Conservation (phyloP, 768 basidiomycete genomes). For the Naganishia friedmannii region DNA sequence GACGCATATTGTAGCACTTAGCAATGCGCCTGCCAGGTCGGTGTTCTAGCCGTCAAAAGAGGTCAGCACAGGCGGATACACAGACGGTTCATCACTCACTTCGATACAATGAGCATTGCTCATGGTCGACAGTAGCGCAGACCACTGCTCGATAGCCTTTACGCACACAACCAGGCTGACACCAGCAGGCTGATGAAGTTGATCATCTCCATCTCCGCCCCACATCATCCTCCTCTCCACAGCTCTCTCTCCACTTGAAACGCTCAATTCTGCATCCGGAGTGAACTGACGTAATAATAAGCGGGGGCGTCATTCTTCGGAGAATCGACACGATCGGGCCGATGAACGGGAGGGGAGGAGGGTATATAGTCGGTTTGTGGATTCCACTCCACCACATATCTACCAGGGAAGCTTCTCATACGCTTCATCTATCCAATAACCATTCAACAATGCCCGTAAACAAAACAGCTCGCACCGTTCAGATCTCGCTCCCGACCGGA, state of each 20-base stretch:
- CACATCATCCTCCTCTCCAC: background rate
- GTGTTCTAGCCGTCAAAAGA: background rate
- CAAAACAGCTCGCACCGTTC: slow-evolving; percentile 25
- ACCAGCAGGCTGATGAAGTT: background rate
- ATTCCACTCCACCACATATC: too few relatives aligned
- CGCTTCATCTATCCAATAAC: background rate
- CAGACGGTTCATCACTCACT: background rate
- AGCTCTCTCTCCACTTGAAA: background rate
- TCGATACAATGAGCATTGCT: background rate
- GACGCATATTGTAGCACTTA: slow-evolving; percentile 64
- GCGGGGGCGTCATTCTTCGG: background rate
- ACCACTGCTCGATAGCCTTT: background rate
- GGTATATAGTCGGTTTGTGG: background rate
- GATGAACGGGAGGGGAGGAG: background rate
- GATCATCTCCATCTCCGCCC: background rate
- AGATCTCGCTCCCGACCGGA: slow-evolving; percentile 28
- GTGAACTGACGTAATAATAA: background rate
- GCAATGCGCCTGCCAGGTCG: slow-evolving; percentile 66
- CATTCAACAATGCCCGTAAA: slow-evolving; percentile 26
- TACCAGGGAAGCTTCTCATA: background rate
- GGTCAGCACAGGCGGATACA: background rate
- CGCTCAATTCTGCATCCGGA: background rate
- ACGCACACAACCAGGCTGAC: too few relatives aligned
- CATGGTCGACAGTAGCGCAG: background rate
- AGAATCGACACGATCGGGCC: background rate